Conservation (phyloP, 768 basidiomycete species). For the Cubamyces lactineus region DNA sequence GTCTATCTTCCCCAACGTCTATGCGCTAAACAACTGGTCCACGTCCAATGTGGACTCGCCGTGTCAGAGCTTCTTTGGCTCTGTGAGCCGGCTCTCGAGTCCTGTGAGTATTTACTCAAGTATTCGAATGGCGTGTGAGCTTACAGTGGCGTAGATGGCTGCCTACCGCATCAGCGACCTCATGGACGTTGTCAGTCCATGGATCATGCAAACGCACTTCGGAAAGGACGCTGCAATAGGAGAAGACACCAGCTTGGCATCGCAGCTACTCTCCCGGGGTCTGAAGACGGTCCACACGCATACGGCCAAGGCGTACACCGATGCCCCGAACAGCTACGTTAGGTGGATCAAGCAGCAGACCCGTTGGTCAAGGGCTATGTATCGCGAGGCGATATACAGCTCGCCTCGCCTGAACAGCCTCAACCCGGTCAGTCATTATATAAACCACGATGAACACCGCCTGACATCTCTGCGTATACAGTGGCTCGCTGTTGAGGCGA, state of each 20-base stretch:
- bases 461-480: neutral
- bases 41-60: constrained; percentile 28
- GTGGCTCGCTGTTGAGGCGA: constrained; percentile 32
- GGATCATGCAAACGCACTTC: constrained; percentile 23
- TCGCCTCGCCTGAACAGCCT: constrained; percentile 27
- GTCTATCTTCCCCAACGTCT: constrained; percentile 30
- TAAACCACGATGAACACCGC: too few relatives aligned
- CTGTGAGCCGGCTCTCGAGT: constrained; percentile 22
- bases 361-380: constrained; percentile 30
- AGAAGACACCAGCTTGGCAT: constrained; percentile 18
- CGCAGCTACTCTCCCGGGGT: constrained; percentile 25
- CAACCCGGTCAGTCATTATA: constrained; percentile 21
- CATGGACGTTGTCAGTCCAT: constrained; percentile 21
- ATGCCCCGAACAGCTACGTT: constrained; percentile 28
- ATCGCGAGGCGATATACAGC: constrained; percentile 30
- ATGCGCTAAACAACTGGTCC: constrained; percentile 29
- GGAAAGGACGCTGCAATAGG: constrained; percentile 20
- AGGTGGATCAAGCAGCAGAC: constrained; percentile 34
- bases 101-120: constrained; percentile 8
- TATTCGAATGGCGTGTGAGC: neutral
- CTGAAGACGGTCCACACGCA: constrained; percentile 27
- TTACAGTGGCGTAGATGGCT: constrained; percentile 4
- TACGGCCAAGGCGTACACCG: constrained; percentile 26
- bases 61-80: constrained; percentile 23
- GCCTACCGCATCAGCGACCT: constrained; percentile 20